These are phyloP conservation scores for Cladosporium sp. DNA, from an alignment of 2,329 filamentous ascomycete genomes.

Conservation along the genomic window DNA sequence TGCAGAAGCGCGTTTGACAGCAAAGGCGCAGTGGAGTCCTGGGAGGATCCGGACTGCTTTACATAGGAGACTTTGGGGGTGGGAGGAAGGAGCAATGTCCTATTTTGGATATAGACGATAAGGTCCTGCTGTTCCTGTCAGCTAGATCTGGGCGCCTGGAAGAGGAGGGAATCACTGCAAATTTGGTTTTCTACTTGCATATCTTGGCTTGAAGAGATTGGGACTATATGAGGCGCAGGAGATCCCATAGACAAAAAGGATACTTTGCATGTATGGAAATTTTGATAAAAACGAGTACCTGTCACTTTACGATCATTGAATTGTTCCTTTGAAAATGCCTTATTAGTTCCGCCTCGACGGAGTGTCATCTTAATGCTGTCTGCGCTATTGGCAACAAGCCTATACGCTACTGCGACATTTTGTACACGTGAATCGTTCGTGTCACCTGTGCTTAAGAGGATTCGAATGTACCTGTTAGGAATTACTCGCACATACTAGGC, in stretches of 20 bases:
- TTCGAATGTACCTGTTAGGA: neutral
- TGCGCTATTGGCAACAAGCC: neutral
- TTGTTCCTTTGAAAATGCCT: neutral
- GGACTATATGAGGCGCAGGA: neutral
- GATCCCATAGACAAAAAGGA: neutral
- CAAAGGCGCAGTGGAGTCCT: slow-evolving; percentile 5
- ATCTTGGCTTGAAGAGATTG: neutral
- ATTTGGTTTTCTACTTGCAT: neutral
- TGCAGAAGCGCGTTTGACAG: neutral
- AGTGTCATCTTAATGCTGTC: neutral
- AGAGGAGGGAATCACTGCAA: neutral
- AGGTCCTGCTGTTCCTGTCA: slow-evolving; percentile 1
- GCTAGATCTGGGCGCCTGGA: slow-evolving; percentile 11
- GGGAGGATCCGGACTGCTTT: neutral
- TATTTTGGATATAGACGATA: neutral
- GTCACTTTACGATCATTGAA: neutral
- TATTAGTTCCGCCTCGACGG: neutral
- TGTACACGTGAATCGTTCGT: neutral
- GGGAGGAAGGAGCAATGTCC: neutral
- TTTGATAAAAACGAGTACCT: neutral
- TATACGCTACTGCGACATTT: neutral
- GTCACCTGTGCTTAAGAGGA: neutral
- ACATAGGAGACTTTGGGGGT: neutral
- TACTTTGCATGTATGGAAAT: slow-evolving; percentile 3
- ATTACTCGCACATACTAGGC: neutral